A percentile compares a stretch with the other conserved stretches of the same genome.
Conservation (phyloP, 75 land plant species). For the Isoetes taiwanensis region DNA sequence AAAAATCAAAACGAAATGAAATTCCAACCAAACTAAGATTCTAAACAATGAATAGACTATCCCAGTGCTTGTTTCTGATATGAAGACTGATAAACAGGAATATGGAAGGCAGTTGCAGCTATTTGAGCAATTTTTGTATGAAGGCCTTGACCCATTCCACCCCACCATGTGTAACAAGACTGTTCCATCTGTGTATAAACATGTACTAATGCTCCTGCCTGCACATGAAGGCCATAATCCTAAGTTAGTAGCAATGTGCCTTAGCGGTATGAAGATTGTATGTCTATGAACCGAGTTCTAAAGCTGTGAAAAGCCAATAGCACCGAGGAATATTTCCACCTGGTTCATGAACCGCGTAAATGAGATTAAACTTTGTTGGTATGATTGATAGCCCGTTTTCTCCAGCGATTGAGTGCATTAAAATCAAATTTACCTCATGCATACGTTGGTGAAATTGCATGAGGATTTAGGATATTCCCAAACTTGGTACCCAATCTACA, state of each 20-base stretch:
- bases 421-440: conserved; percentile 37
- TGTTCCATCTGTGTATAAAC: conserved; percentile 96
- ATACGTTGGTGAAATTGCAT: conserved; percentile 39
- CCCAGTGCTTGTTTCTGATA: conserved; percentile 98
- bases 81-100: conserved; percentile 79
- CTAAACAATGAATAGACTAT: conserved; percentile 38
- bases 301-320: no score
- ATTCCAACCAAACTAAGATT: neutral
- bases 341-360: conserved; percentile 95
- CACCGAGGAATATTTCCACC: conserved; percentile 19
- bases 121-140: conserved; percentile 95
- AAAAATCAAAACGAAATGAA: no score
- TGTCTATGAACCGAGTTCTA: neutral
- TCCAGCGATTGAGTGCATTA: conserved; percentile 72
- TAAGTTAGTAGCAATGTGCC: neutral
- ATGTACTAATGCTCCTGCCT: conserved; percentile 98
- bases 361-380: conserved; percentile 95
- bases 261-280: neutral
- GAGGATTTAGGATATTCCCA: conserved; percentile 66
- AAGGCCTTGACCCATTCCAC: conserved; percentile 99
- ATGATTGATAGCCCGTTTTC: conserved; percentile 83
- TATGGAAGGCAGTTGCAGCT: conserved; percentile 73
- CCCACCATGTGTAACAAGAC: conserved; percentile 96
- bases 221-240: neutral
- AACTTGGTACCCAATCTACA: conserved; percentile 36